phyloP scores from a whole-genome alignment of 805 yeast species.

The Hagleromyces aurorensis region DNA sequence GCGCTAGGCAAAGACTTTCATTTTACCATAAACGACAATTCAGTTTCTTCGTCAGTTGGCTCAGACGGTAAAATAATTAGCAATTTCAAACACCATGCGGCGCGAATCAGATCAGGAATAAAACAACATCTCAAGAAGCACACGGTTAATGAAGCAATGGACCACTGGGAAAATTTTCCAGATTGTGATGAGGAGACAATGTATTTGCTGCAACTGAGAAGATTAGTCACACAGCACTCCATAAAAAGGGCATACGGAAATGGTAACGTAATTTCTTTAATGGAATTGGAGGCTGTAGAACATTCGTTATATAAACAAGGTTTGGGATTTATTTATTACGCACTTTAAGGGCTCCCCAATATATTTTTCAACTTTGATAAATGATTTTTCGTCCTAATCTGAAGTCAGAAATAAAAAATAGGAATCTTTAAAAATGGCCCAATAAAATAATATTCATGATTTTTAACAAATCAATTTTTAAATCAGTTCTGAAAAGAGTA shows the following conservation, averaged over 20 bases:
- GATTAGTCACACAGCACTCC: slow-evolving; percentile 7
- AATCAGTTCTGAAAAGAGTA: too few relatives aligned
- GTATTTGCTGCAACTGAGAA: slow-evolving; percentile 7
- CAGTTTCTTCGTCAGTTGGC: slow-evolving; percentile 15
- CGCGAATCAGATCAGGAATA: slow-evolving; percentile 16
- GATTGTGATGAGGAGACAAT: slow-evolving; percentile 6
- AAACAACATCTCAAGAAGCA: slow-evolving; percentile 15
- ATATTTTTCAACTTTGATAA: too few relatives aligned
- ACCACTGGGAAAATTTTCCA: slow-evolving; percentile 10
- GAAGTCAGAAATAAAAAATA: too few relatives aligned
- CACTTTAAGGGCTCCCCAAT: too few relatives aligned
- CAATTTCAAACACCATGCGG: slow-evolving; percentile 16
- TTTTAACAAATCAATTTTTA: too few relatives aligned
- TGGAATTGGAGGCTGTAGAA: slow-evolving; percentile 9
- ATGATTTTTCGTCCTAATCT: too few relatives aligned
- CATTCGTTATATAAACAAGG: slow-evolving; percentile 9
- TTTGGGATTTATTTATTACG: too few relatives aligned
- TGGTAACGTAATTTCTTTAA: slow-evolving; percentile 9
- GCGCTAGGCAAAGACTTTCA: slow-evolving; percentile 14
- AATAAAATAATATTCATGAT: too few relatives aligned
- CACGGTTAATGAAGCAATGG: slow-evolving; percentile 13
- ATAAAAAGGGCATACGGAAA: slow-evolving; percentile 10
- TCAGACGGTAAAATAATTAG: slow-evolving; percentile 18
- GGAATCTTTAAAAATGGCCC: too few relatives aligned
- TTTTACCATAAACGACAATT: slow-evolving; percentile 12